A percentile compares a stretch with the other conserved stretches of the same genome.
Conservation (phyloP, 2,329 filamentous ascomycete species). For the Paracoccidioides brasiliensis region DNA sequence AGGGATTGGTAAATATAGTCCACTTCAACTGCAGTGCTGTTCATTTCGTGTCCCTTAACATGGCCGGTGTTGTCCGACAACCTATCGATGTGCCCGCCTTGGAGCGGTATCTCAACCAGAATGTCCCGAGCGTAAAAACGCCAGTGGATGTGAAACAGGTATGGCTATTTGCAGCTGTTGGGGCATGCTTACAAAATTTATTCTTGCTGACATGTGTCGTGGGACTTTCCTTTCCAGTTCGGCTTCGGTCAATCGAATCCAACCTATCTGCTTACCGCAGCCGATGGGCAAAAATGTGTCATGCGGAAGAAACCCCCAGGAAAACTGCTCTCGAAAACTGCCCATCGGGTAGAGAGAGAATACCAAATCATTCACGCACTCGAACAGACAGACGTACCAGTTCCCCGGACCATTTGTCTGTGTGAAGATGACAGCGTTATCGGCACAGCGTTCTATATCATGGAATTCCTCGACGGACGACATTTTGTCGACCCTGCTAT, state of each 20-base stretch:
- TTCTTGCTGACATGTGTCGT: neutral
- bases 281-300: constrained; percentile 60
- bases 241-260: constrained; percentile 96
- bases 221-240: constrained; percentile 46
- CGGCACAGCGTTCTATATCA: constrained; percentile 91
- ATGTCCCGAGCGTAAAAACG: constrained; percentile 72
- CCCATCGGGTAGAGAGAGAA: constrained; percentile 93
- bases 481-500: constrained; percentile 84
- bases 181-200: neutral
- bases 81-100: constrained; percentile 73
- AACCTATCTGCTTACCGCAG: constrained; percentile 77
- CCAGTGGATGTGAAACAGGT: constrained; percentile 87
- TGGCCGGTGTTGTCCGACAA: constrained; percentile 84
- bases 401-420: constrained; percentile 69
- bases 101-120: constrained; percentile 60
- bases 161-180: constrained; percentile 14
- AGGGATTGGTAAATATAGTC: neutral
- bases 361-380: constrained; percentile 82
- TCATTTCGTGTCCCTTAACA: constrained; percentile 19
- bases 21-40: neutral
- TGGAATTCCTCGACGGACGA: constrained; percentile 87
- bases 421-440: constrained; percentile 72
- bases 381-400: constrained; percentile 65
- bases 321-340: constrained; percentile 78
- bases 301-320: constrained; percentile 98